phyloP scores from a whole-genome alignment of 176 grass and related monocot genomes.

The Ensete glaucum region DNA sequence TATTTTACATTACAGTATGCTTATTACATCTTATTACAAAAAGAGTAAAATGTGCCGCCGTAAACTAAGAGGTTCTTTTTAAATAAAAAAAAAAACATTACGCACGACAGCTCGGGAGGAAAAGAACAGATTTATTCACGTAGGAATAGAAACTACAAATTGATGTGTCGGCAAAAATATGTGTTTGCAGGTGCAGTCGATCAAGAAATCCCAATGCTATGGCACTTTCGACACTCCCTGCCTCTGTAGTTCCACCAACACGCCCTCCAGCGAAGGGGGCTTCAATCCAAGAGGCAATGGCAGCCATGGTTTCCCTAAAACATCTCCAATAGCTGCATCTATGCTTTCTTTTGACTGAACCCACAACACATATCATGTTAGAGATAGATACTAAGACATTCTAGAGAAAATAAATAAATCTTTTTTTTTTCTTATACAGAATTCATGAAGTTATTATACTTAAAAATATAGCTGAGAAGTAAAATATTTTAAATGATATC shows the following conservation, averaged over 20 bases:
- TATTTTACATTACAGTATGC: too few relatives aligned
- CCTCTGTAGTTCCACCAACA: slow-evolving; percentile 71
- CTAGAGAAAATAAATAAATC: neutral
- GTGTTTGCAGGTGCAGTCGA: neutral
- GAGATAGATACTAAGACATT: neutral
- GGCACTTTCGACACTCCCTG: slow-evolving; percentile 68
- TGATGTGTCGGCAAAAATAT: too few relatives aligned
- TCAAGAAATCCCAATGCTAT: neutral
- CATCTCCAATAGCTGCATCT: slow-evolving; percentile 92
- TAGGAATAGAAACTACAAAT: too few relatives aligned
- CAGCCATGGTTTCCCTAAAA: slow-evolving; percentile 89
- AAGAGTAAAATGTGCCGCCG: too few relatives aligned
- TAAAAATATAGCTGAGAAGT: neutral
- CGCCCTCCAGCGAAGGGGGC: slow-evolving; percentile 60
- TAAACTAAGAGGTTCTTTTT: too few relatives aligned
- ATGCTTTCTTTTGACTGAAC: slow-evolving; percentile 71
- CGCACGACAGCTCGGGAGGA: too few relatives aligned
- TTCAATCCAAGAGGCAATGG: slow-evolving; percentile 88
- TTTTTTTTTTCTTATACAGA: neutral
- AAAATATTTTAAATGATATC: neutral
- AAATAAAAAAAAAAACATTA: too few relatives aligned
- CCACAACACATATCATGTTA: too few relatives aligned
- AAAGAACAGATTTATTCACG: too few relatives aligned
- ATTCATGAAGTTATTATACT: too few relatives aligned
- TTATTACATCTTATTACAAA: too few relatives aligned